A percentile compares a stretch with the other conserved stretches of the same genome.
These are phyloP conservation scores for Xanthoceras sorbifolium DNA, from an alignment of 345 rosid genomes.

Conservation along the genomic window DNA sequence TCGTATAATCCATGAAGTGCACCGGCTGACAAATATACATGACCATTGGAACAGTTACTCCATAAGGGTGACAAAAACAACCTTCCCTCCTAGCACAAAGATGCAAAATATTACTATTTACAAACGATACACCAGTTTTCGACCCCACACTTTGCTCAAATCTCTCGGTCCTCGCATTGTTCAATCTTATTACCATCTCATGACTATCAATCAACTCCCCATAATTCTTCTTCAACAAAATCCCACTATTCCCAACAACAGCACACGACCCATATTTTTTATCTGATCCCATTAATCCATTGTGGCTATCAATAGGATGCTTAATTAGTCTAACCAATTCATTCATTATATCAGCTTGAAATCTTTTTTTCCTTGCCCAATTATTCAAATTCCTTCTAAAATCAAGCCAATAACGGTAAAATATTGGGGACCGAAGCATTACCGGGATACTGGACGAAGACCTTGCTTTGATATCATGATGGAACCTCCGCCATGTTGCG, in stretches of 20 bases:
- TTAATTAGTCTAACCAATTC: conserved; percentile 65
- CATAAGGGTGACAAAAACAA: conserved; percentile 88
- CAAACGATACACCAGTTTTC: conserved; percentile 72
- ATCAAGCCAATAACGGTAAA: conserved; percentile 70
- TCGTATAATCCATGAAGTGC: conserved; percentile 77
- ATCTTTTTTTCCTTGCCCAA: conserved; percentile 62
- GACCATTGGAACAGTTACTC: conserved; percentile 57
- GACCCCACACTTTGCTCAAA: conserved; percentile 66
- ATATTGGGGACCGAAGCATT: conserved; percentile 55
- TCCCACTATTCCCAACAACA: conserved; percentile 92
- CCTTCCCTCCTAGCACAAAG: conserved; percentile 62
- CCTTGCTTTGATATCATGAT: conserved; percentile 34
- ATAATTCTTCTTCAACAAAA: conserved; percentile 51
- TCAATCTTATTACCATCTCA: conserved; percentile 79
- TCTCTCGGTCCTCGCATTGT: conserved; percentile 68
- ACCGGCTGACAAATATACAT: conserved; percentile 87
- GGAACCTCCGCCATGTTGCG: conserved; percentile 50
- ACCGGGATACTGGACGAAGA: conserved; percentile 33
- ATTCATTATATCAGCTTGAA: conserved; percentile 57
- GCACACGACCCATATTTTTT: conserved; percentile 72
- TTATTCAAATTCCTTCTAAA: conserved; percentile 60
- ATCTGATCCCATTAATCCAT: conserved; percentile 38
- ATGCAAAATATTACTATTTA: conserved; percentile 86
- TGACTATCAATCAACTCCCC: conserved; percentile 79
- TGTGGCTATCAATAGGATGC: conserved; percentile 54